Conservation (phyloP, 768 basidiomycete genomes). For the Peribolospora baueri region DNA sequence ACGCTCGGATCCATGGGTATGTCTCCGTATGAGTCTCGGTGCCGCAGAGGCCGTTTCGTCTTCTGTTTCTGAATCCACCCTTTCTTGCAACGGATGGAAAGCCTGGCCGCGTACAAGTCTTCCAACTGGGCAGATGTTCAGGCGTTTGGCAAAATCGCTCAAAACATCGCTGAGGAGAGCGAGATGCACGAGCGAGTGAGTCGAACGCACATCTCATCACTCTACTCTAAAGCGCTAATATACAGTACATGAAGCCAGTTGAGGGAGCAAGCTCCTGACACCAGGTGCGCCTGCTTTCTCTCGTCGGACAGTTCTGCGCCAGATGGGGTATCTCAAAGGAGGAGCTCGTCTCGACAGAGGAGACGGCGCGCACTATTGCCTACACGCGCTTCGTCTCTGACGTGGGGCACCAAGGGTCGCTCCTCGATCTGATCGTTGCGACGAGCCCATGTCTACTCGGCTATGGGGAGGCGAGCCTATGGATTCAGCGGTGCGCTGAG, state of each 20-base stretch:
- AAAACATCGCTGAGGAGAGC: conserved; percentile 42
- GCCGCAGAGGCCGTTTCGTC: background rate
- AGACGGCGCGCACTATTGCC: conserved; percentile 48
- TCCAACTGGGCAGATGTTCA: conserved; percentile 36
- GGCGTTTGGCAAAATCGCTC: conserved; percentile 37
- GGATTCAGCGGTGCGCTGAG: conserved; percentile 39
- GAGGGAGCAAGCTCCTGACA: too few relatives aligned
- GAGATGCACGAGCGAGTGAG: conserved; percentile 34
- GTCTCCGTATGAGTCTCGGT: conserved; percentile 7
- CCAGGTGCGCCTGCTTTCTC: background rate
- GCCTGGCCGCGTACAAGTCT: conserved; percentile 57
- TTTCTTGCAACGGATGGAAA: conserved; percentile 12
- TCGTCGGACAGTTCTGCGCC: conserved; percentile 30
- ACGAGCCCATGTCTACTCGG: conserved; percentile 67
- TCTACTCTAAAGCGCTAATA: too few relatives aligned
- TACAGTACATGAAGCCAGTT: too few relatives aligned
- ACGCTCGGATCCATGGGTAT: conserved; percentile 55
- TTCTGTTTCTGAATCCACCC: conserved; percentile 5
- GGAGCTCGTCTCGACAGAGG: conserved; percentile 30
- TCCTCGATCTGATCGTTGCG: conserved; percentile 47
- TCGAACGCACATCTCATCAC: background rate
- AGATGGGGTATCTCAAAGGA: conserved; percentile 39
- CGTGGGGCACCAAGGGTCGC: conserved; percentile 50
- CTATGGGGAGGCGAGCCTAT: conserved; percentile 75
- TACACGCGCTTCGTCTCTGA: conserved; percentile 74